phyloP scores from a whole-genome alignment of 805 yeast genomes.

The Starmerella potacharoeniae region DNA sequence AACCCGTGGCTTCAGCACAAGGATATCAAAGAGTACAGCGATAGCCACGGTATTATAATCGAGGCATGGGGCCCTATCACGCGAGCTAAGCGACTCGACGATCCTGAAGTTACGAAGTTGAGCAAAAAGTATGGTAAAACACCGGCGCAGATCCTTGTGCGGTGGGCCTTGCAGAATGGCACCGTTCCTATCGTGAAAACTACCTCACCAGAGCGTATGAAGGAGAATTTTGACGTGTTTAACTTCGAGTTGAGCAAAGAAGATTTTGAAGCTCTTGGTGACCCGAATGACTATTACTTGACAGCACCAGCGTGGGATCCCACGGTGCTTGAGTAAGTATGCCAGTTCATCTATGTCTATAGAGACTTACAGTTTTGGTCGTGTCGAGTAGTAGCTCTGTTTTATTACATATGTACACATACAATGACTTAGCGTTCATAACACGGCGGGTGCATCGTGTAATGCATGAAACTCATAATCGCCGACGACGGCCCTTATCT shows the following conservation, averaged over 20 bases:
- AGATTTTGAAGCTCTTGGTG: slow-evolving; percentile 26
- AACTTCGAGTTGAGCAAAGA: slow-evolving; percentile 31
- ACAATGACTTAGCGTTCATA: too few species aligned
- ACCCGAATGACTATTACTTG: slow-evolving; percentile 24
- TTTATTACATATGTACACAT: too few species aligned
- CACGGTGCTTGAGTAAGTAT: slow-evolving; percentile 2
- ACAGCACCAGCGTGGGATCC: slow-evolving; percentile 30
- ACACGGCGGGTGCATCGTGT: too few species aligned
- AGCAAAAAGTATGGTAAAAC: slow-evolving; percentile 32
- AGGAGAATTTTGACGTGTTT: slow-evolving; percentile 44
- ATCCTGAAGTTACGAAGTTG: slow-evolving; percentile 28
- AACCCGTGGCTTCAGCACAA: slow-evolving; percentile 70
- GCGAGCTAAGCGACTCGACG: slow-evolving; percentile 42
- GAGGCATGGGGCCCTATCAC: slow-evolving; percentile 76
- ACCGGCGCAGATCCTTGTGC: slow-evolving; percentile 38
- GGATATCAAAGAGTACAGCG: slow-evolving; percentile 50
- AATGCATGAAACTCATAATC: neutral
- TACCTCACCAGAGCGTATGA: slow-evolving; percentile 43
- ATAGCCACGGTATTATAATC: slow-evolving; percentile 43
- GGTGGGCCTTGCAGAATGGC: slow-evolving; percentile 40
- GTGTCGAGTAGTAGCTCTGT: neutral
- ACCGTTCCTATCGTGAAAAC: slow-evolving; percentile 65
- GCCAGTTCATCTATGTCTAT: too few species aligned
- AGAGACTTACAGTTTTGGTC: too few species aligned
- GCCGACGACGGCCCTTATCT: neutral